Evolutionary conservation across 1,139 yeast species (phyloP).

Genomic region (Nematodospora anomalae): DNA sequence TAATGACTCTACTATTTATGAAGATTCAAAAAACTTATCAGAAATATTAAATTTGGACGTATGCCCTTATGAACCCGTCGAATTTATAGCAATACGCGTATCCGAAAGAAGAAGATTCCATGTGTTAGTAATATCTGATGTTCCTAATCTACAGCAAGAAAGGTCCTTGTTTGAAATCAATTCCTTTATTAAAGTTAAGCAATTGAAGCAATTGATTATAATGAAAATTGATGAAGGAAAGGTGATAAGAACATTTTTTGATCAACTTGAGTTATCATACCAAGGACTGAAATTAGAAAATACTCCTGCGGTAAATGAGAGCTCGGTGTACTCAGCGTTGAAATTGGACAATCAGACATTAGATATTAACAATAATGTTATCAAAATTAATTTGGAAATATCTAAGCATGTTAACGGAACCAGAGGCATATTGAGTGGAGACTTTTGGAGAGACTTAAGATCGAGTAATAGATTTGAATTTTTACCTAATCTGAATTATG

Average conservation of each 20-base stretch:
- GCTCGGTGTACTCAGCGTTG: constrained; percentile 16
- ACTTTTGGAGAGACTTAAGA: constrained; percentile 30
- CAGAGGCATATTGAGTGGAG: constrained; percentile 30
- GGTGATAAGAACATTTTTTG: constrained; percentile 31
- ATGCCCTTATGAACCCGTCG: constrained; percentile 24
- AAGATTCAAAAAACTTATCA: constrained; percentile 17
- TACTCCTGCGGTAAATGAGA: constrained; percentile 11
- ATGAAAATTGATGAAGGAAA: constrained; percentile 24
- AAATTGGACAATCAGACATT: constrained; percentile 16
- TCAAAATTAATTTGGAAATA: constrained; percentile 15
- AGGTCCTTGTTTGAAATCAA: constrained; percentile 27
- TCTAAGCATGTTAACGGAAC: constrained; percentile 16
- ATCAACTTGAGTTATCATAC: constrained; percentile 25
- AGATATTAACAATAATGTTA: constrained; percentile 12
- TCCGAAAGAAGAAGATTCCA: constrained; percentile 8
- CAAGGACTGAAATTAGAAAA: constrained; percentile 14
- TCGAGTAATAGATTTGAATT: constrained; percentile 26
- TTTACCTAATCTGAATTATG: constrained; percentile 7
- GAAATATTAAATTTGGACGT: constrained; percentile 31
- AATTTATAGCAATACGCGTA: constrained; percentile 12
- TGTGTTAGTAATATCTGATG: constrained; percentile 18
- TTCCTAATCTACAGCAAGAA: constrained; percentile 22
- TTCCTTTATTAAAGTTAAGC: constrained; percentile 21
- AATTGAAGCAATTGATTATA: constrained; percentile 24
- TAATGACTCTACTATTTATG: constrained; percentile 6